Base-by-base conservation (phyloP, 768 basidiomycete genomes). In the Trametes cinnabarina region DNA sequence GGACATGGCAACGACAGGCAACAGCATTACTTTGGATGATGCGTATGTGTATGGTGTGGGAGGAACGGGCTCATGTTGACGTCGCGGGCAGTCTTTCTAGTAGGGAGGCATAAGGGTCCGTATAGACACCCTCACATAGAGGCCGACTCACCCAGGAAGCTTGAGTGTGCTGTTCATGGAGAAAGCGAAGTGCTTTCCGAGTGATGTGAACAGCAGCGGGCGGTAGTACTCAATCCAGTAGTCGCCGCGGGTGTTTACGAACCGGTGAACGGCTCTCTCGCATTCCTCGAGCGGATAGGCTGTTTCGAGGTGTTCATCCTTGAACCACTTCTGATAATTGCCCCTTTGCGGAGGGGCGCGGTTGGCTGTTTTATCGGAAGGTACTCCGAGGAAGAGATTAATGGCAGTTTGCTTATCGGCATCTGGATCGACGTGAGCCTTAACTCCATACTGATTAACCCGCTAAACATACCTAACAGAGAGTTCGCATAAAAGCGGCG, bases 331-430 rank as follows among this genome's bases (percentile, higher is more conserved):
- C 63, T 82, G 84, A 69, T 98, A 98, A 10, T 87, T 86, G 0
- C 86, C 81, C 0, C 90, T 81, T 2, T 81, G 77, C 2, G 78
- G 77, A 1, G 80, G 75, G 5, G 51, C 39, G 11, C 77, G 78
- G 3, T 73, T 70, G 34, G 77, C 77, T 0, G 79, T 79, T 34
- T 79, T 79, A 47, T 79, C 77, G 23, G 55, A 54, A 53, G 83
- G 78, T 3, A 92, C 81, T 35, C 94, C 92, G 3, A 98, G 84
- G 72, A 98, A 98, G n/a, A 98, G 81, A 72, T 99, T 94, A 69
- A 98, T 99, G 6, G 96, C 95, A 9, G 89, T 81, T 73, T 99
- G 97, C 71, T 98, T 98, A 74, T 98, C 97, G 6, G 92, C 93
- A 68, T 99, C 96, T 93, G 60, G 30, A 40, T 23, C 12, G 12